Evolutionary conservation across 345 rosid species (phyloP).

Genomic region (Brassica incana): DNA sequence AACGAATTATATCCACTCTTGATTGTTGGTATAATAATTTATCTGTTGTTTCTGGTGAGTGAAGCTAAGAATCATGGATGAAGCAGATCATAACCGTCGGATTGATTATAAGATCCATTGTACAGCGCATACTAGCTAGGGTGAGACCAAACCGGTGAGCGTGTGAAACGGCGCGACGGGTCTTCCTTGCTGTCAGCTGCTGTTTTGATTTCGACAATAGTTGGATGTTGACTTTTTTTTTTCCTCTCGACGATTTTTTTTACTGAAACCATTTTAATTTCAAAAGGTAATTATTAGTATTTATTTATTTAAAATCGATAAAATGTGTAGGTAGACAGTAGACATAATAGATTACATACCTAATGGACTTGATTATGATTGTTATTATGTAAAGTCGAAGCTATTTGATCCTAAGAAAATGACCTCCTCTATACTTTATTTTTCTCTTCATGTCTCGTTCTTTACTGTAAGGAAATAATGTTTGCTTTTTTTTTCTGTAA

Average conservation of each 20-base stretch:
- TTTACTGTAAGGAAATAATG: not conserved
- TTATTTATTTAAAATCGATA: not conserved
- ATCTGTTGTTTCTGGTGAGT: slow-evolving; percentile 16
- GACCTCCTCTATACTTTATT: slow-evolving; percentile 3
- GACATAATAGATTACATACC: slow-evolving; percentile 31
- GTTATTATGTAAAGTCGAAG: slow-evolving; percentile 34
- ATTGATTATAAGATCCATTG: slow-evolving; percentile 6
- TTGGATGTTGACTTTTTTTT: slow-evolving; percentile 35
- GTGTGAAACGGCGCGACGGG: slow-evolving; percentile 33
- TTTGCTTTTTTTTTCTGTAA: not conserved
- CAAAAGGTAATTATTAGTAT: not conserved
- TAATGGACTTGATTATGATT: slow-evolving; percentile 27
- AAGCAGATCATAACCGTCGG: slow-evolving; percentile 26
- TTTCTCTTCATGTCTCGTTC: slow-evolving; percentile 7
- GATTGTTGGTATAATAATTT: slow-evolving; percentile 3
- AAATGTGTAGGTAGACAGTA: slow-evolving; percentile 35
- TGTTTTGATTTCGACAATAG: slow-evolving; percentile 43
- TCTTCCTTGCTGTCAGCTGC: slow-evolving; percentile 37
- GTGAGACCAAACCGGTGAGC: slow-evolving; percentile 23
- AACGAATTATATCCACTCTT: slow-evolving; percentile 20
- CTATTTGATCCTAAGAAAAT: slow-evolving; percentile 23
- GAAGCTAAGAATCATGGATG: slow-evolving; percentile 33
- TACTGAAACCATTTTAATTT: not conserved
- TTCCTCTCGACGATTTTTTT: not conserved
- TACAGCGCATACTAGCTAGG: slow-evolving; percentile 29